Evolutionary conservation across 148 eudicot species (phyloP).

Genomic region (Salicornia ramosissima): DNA sequence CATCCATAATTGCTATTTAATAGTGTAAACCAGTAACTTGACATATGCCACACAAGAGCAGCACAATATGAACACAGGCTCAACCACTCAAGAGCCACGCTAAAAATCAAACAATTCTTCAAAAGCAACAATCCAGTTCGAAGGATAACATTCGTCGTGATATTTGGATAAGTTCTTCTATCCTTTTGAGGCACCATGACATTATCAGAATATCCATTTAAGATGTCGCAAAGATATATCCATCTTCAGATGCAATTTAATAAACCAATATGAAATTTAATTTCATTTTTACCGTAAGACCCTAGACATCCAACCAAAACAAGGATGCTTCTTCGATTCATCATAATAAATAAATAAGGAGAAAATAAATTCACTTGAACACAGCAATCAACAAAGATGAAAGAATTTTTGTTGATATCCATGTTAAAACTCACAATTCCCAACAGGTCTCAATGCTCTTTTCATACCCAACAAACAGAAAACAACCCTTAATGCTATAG

Average conservation of each 20-base stretch:
- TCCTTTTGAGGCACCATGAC: neutral
- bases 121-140: neutral
- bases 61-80: neutral
- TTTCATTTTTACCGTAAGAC: neutral
- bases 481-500: neutral
- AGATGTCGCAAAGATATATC: neutral
- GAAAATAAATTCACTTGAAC: neutral
- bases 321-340: neutral
- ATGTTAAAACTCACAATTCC: neutral
- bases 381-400: neutral
- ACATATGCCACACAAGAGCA: neutral
- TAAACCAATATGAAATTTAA: neutral
- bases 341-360: neutral
- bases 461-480: neutral
- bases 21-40: neutral
- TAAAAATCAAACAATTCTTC: neutral
- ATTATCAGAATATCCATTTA: neutral
- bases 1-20: too few species aligned
- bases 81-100: neutral
- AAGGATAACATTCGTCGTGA: neutral
- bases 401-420: neutral
- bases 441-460: neutral
- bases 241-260: neutral
- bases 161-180: neutral
- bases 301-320: neutral